These are phyloP conservation scores for Poa pratensis DNA, from an alignment of 176 grass and related monocot species.

Conservation along the genomic window DNA sequence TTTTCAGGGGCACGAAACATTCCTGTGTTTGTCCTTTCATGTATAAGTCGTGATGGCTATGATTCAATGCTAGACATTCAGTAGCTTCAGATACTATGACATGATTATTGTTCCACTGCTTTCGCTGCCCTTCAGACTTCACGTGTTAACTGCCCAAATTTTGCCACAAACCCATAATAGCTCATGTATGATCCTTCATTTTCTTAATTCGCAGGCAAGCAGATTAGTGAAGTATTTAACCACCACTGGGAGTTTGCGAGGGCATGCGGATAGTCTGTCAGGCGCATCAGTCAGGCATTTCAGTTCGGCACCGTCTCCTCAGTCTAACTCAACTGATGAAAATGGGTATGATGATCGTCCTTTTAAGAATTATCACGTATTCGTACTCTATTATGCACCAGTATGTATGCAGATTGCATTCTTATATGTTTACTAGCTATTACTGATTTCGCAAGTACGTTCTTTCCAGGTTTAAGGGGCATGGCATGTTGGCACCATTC, in stretches of 20 bases:
- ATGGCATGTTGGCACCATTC: conserved; percentile 97
- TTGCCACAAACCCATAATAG: background rate
- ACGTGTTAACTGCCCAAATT: background rate
- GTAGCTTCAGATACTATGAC: background rate
- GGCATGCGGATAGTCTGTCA: conserved; percentile 37
- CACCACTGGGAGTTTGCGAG: conserved; percentile 42
- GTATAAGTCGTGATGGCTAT: background rate
- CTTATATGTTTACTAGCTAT: background rate
- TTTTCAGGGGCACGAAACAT: background rate
- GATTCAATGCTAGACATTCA: background rate
- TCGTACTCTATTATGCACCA: conserved; percentile 13
- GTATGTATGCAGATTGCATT: background rate
- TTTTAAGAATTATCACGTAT: background rate
- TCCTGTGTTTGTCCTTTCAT: background rate
- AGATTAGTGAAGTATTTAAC: conserved; percentile 56
- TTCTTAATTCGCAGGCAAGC: conserved; percentile 49
- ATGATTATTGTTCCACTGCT: background rate
- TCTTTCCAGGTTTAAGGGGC: conserved; percentile 83
- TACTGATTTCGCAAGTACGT: conserved; percentile 6
- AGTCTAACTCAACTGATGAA: conserved; percentile 55
- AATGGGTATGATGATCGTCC: conserved; percentile 59
- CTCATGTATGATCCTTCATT: conserved; percentile 4
- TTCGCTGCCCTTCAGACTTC: background rate
- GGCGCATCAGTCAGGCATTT: conserved; percentile 59
- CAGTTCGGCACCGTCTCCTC: conserved; percentile 59